Evolutionary conservation across 257 asterid species (phyloP), one percentile per base, ranked within the genome.

Genomic region (Nicotiana benthamiana): DNA sequence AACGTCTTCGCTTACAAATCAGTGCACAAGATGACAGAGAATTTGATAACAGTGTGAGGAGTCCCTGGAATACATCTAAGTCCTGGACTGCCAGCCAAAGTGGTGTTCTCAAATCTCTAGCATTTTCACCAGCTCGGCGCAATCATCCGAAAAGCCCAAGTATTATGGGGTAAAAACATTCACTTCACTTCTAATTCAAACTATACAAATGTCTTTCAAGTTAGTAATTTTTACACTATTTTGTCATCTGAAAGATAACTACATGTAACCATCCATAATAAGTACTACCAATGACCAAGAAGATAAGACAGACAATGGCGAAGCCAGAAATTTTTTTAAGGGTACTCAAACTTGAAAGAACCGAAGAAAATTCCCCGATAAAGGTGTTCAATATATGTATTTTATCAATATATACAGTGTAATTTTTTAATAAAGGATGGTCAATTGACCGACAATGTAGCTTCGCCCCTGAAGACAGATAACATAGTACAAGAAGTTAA

Each of bases 41-140:
- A 11, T 90, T 91, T 63, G 87, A 94, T 80, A 86, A 88, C 56
- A 94, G 97, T 18, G 90, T 92, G 66, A 87, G 94, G 79, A 92
- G 93, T 82, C 89, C 87, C 0, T 89, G 90, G 93, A 88, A 92
- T 77, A 72, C 88, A 16, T 91, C 97, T 1, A 88, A 75, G 80
- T 91, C 98, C 27, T 91, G 96, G 97, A 89, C 82, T 79, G 77
- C 84, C 24, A 86, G 87, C 77, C 93, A 86, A 9, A 81, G 85
- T 83, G 87, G 85, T 36, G 30, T 86, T 17, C 65, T 81, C 77
- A 83, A 80, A 80, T 75, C 88, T 0, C 80, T 92, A 82, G 85
- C 83, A 7, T 89, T 79, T 80, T 89, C 94, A 22, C 98, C 98
- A 11, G 83, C 95, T 10, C 81, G 88, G 80, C 88, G 87, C 64